Evolutionary conservation across 257 asterid species (phyloP).

Genomic region (Pogostemon cablin): DNA sequence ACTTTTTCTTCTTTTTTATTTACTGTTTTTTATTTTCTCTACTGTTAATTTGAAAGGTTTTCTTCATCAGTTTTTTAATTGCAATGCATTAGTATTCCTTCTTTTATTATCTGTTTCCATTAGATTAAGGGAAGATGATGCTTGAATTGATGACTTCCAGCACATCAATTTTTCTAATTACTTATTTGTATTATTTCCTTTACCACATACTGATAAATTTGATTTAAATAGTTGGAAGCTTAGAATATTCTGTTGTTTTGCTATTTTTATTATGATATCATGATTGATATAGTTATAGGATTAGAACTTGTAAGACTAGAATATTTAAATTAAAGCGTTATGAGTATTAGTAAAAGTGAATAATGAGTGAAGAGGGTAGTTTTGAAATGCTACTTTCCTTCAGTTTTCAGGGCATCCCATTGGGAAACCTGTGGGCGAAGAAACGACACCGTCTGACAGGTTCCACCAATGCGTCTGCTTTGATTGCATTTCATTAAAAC

Average conservation of each 20-base stretch:
- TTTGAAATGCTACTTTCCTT: neutral
- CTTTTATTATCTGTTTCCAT: no score
- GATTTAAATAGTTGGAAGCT: neutral
- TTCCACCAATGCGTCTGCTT: slow-evolving; percentile 9
- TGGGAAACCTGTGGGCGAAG: slow-evolving; percentile 20
- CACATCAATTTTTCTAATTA: neutral
- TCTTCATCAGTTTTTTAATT: no score
- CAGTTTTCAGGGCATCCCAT: slow-evolving; percentile 17
- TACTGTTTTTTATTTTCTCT: neutral
- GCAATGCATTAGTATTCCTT: no score
- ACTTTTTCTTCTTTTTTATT: neutral
- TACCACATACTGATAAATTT: no score
- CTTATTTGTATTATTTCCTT: neutral
- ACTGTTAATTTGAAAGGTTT: no score
- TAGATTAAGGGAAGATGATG: neutral
- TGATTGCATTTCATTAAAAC: slow-evolving; percentile 25
- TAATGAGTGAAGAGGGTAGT: neutral
- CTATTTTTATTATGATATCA: no score
- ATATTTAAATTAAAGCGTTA: neutral
- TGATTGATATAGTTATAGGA: no score
- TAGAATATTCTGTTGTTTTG: neutral
- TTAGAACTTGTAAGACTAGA: neutral
- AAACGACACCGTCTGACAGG: slow-evolving; percentile 41
- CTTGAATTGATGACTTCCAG: neutral
- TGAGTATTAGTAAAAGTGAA: neutral